Evolutionary conservation across 352 stramenopile species (phyloP), one percentile per base, ranked within the genome.

Genomic region (Pythium phragmitis): DNA sequence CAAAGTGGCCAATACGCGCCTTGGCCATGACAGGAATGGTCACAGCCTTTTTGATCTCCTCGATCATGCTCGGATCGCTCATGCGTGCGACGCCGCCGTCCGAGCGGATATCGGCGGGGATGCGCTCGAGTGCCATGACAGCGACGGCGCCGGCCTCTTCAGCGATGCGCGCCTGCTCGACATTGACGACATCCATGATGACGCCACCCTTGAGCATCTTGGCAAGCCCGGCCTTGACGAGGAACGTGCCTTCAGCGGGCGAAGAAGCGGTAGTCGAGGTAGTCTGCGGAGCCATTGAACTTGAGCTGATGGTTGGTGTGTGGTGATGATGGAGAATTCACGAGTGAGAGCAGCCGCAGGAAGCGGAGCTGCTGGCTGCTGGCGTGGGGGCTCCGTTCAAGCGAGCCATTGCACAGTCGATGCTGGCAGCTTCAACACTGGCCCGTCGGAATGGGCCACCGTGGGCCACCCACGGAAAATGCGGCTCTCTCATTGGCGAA

Each of bases 1-100:
- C 96, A 70, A 99, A 99, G 80, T 99, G 97, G 63, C 96, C 96
- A 65, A 99, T 99, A 62, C 97, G 92, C 28, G 89, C 93, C 85
- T 99, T 99, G 48, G 97, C 97, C 97, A 99, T 99, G 39, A 99
- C 97, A 14, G 97, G 97, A 68, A 99, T 99, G 34, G 94, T 98
- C 37, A 99, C 97, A 12, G 96, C 96, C 65, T 98, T 98, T 80
- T 99, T 98, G 78, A 99, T 99, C 69, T 96, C 93, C 42, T 96
- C 82, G 68, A 99, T 99, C 87, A 99, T 98, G 62, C 95, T 68
- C 14, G 97, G 97, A 78, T 99, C 97, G 42, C 88, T 98, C 96
- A 99, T 99, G 57, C 97, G 94, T 7, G 97, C 97, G 9, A 99
- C 96, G 34, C 97, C 96, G 36, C 97, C 97, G 67, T 99, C 94